Evolutionary conservation across 1,284 basidiomycete genomes (phyloP), one percentile per base, ranked within the genome.

Genomic region (Malassezia japonica): DNA sequence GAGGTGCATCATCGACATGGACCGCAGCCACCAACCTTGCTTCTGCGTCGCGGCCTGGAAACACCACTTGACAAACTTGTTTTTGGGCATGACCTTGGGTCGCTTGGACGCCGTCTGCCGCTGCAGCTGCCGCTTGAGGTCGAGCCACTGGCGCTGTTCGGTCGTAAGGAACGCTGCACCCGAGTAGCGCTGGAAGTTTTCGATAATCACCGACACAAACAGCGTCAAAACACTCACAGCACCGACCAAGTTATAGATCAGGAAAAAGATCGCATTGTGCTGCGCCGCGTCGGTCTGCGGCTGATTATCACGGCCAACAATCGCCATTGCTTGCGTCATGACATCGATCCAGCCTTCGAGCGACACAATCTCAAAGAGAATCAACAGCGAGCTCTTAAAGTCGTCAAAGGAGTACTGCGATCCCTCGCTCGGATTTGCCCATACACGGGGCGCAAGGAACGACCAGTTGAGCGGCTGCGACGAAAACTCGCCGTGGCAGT

Each of bases 281-380:
- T 71, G 69, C 9, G 60, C 50, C 23, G 56, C 56, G 55, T 71
- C 69, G 27, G 59, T 57, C 32, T 57, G 50, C 32, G 64, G 59
- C 55, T 72, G 70, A 39, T 45, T 46, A 38, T 72, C 62, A 18
- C 49, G 49, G 1, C 85, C 87, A 0, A 80, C 83, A 53, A 95
- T 86, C 60, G 82, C 82, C 75, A 87, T 87, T 1, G 84, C 85
- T 10, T 83, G 79, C 20, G 76, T 76, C 85, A 95, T 86, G 46
- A 92, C 91, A 70, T 92, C 86, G 31, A 86, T 82, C 92, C 92
- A 96, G 2, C 92, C 92, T 74, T 95, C 76, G 39, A 95, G 77
- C 0, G 89, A 94, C 32, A 96, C 87, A 65, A 94, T 92, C 75
- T 98, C 92, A 67, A 96, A 96, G 2, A 96, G 78, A 64, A 96